Conservation (phyloP, 768 basidiomycete species). For the Agaricus subrufescens region DNA sequence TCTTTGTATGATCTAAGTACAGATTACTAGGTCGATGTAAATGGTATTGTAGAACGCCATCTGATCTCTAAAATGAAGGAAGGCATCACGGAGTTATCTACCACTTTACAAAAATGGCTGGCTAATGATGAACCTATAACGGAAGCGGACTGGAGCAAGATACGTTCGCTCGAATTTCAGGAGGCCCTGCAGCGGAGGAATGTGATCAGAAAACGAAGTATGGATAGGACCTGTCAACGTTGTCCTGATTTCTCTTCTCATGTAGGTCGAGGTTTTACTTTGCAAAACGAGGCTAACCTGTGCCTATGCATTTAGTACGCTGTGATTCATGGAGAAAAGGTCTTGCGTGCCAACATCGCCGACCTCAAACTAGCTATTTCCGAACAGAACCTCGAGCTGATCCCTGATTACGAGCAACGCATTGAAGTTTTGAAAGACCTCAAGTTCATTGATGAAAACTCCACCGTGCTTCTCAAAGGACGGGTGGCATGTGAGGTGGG, state of each 20-base stretch:
- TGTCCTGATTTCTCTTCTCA: slow-evolving; percentile 73
- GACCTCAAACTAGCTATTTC: slow-evolving; percentile 82
- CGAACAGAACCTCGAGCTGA: slow-evolving; percentile 93
- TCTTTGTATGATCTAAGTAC: slow-evolving; percentile 3
- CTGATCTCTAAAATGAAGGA: slow-evolving; percentile 59
- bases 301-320: slow-evolving; percentile 51
- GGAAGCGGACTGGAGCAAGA: slow-evolving; percentile 83
- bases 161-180: slow-evolving; percentile 88
- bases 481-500: slow-evolving; percentile 95
- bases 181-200: slow-evolving; percentile 66
- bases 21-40: slow-evolving; percentile 59
- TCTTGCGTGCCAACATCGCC: slow-evolving; percentile 70
- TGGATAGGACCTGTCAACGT: slow-evolving; percentile 41
- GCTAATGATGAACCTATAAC: slow-evolving; percentile 35
- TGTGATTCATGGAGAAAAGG: slow-evolving; percentile 68
- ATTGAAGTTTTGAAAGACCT: slow-evolving; percentile 88
- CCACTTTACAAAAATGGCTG: slow-evolving; percentile 54
- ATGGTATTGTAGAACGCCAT: slow-evolving; percentile 62
- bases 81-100: slow-evolving; percentile 44
- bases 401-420: slow-evolving; percentile 96
- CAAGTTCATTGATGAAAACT: slow-evolving; percentile 92
- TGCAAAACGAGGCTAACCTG: neutral
- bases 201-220: slow-evolving; percentile 38
- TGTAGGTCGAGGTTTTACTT: slow-evolving; percentile 40
- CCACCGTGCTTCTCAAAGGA: slow-evolving; percentile 93